Evolutionary conservation across 2,329 filamentous ascomycete genomes (phyloP), one percentile per base, ranked within the genome.

Genomic region (Ceratocystiopsis minuta): DNA sequence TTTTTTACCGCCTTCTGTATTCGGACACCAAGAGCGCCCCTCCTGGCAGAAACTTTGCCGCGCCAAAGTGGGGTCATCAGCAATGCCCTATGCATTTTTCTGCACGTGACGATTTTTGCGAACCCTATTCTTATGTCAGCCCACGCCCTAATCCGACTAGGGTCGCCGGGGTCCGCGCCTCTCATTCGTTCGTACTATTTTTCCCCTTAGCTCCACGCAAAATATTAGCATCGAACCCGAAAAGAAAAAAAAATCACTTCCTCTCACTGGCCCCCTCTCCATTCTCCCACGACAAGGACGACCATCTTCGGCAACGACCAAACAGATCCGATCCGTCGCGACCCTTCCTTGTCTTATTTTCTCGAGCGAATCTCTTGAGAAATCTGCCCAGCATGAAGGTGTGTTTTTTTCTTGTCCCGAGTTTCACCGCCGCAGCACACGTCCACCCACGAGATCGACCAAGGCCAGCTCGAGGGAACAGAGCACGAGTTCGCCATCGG

Each of bases 101-200:
- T 11, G 43, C 45, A 48, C 45, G 36, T 43, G 39, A 45, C 43
- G 3, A 11, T 35, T 32, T 32, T 32, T 18, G 34, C 45, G 47
- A 47, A 45, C 47, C 47, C 47, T 49, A 49, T 24, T 24, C 37
- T 48, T 48, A 48, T 34, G 36, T 48, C 46, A 49, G 42, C 47
- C 45, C 47, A 49, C 46, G 44, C 46, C 38, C 13, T 37, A 39
- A 20, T 7, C 7, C 4, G 20, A 7, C 20, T n/a, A 20, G 7
- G 20, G 20, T 20, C 20, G 20, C 20, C 20, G 4, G 20, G 4
- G 20, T 20, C 20, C 20, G 20, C 4, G 20, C 20, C 20, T 20
- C 20, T 20, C 37, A 43, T 43, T 43, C 28, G 36, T 28, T n/a
- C n/a, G 18, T 20, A 46, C 41, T 39, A 44, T 48, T 48, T 48